phyloP scores from a whole-genome alignment of 2,329 filamentous ascomycete genomes.

The Nectriaceae sp. region DNA sequence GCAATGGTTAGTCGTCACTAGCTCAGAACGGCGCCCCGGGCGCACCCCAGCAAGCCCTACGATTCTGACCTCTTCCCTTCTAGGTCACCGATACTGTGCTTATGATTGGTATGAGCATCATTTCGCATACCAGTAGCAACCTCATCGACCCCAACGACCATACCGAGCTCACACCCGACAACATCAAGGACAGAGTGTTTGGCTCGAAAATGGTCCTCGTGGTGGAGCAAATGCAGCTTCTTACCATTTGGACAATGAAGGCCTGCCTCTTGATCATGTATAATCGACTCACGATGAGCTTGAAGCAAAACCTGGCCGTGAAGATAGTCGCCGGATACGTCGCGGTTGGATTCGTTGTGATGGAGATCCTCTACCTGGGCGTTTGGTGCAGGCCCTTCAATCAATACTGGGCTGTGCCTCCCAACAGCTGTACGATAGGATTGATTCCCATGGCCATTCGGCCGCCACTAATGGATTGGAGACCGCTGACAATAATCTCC shows the following conservation, averaged over 20 bases:
- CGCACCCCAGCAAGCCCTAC: not conserved
- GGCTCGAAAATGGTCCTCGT: slow-evolving; percentile 66
- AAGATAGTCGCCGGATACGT: slow-evolving; percentile 52
- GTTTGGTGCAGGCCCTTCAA: slow-evolving; percentile 59
- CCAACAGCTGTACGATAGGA: slow-evolving; percentile 43
- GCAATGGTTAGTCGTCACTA: slow-evolving; percentile 46
- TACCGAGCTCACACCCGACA: slow-evolving; percentile 45
- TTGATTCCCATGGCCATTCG: not conserved
- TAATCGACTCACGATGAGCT: slow-evolving; percentile 53
- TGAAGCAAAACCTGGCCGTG: slow-evolving; percentile 49
- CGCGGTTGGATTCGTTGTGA: slow-evolving; percentile 47
- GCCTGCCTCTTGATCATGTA: slow-evolving; percentile 60
- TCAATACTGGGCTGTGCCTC: slow-evolving; percentile 60
- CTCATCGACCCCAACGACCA: slow-evolving; percentile 55
- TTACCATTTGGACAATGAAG: slow-evolving; percentile 59
- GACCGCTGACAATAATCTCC: slow-evolving; percentile 8
- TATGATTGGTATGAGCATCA: slow-evolving; percentile 56
- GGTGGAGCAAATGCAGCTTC: slow-evolving; percentile 62
- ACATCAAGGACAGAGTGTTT: slow-evolving; percentile 42
- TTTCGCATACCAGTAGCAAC: slow-evolving; percentile 57
- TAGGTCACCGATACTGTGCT: slow-evolving; percentile 54
- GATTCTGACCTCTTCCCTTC: slow-evolving; percentile 1
- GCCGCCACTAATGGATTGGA: not conserved
- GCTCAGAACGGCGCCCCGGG: too few species aligned
- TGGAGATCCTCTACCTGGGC: slow-evolving; percentile 50